Evolutionary conservation across 2,329 filamentous ascomycete species (phyloP), one percentile per base, ranked within the genome.

Genomic region (Fusarium sublunatum): DNA sequence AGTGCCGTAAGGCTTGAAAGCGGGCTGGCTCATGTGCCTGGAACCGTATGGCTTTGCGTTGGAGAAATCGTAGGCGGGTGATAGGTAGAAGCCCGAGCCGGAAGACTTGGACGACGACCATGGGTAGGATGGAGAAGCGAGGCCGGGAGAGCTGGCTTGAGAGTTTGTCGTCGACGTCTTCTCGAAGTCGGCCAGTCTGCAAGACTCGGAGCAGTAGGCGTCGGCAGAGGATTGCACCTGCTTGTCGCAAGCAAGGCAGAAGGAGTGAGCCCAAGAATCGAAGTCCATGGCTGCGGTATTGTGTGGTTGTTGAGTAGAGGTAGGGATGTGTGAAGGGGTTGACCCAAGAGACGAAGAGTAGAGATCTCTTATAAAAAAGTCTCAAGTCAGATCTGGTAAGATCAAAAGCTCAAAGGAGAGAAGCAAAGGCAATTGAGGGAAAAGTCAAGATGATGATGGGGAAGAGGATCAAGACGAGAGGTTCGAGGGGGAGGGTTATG

Each of bases 241-340:
- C 80, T 90, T 90, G 81, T 97, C 93, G 82, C 93, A 97, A 81
- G 91, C 88, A 71, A 97, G 88, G 84, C 93, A 97, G 86, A 92
- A 97, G 78, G 96, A 90, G 77, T 91, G 91, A 71, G 91, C 91
- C 92, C 93, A 97, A 73, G 82, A 78, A 68, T 86, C 83, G 74
- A 81, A 79, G 75, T 83, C 81, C 82, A 86, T 86, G 67, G 74
- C 79, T 65, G 65, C 67, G 67, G 65, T 70, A 47, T 28, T 53
- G 53, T 44, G 53, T 69, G 47, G 40, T 59, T 50, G 43, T 44
- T 54, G 32, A 35, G 43, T 34, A 44, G 47, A 38, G 26, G 56
- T 41, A 32, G 28, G 24, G 52, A 28, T 49, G 41, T 64, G 38
- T 52, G 38, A 52, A 54, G 36, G 40, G 48, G n/a, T 55, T 32